A percentile compares a stretch with the other conserved stretches of the same genome.
Conservation (phyloP, 2,329 filamentous ascomycete genomes). For the Microdochium paspali region DNA sequence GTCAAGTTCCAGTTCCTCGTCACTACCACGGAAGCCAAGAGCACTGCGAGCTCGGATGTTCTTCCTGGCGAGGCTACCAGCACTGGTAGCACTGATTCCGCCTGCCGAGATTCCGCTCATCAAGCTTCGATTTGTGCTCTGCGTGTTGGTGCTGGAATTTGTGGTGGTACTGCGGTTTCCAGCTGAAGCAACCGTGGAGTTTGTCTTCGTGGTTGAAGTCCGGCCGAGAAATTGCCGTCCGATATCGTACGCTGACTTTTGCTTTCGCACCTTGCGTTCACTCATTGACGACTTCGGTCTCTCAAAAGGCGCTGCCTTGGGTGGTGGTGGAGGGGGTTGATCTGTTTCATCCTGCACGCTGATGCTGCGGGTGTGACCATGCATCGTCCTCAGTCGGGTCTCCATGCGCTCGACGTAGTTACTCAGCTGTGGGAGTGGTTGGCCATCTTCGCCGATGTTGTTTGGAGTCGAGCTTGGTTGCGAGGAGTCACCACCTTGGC, state of each 20-base stretch:
- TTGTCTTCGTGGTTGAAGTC: slow-evolving; percentile 84
- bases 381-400: slow-evolving; percentile 63
- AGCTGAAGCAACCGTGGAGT: slow-evolving; percentile 67
- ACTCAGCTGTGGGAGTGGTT: slow-evolving; percentile 61
- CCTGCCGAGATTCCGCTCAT: slow-evolving; percentile 93
- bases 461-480: slow-evolving; percentile 33
- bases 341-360: slow-evolving; percentile 34
- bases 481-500: slow-evolving; percentile 44
- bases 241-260: slow-evolving; percentile 74
- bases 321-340: slow-evolving; percentile 29
- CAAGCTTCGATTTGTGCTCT: slow-evolving; percentile 72
- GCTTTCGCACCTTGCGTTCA: slow-evolving; percentile 39
- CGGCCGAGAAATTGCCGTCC: slow-evolving; percentile 60
- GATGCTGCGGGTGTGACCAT: slow-evolving; percentile 45
- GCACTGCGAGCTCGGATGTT: slow-evolving; percentile 57
- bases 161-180: slow-evolving; percentile 60
- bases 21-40: slow-evolving; percentile 47
- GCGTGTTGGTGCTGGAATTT: slow-evolving; percentile 58
- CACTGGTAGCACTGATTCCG: slow-evolving; percentile 88
- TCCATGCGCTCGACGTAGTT: slow-evolving; percentile 94
- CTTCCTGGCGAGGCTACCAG: slow-evolving; percentile 80
- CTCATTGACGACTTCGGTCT: slow-evolving; percentile 52
- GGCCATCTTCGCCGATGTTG: slow-evolving; percentile 33
- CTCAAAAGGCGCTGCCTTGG: slow-evolving; percentile 40
- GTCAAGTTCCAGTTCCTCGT: slow-evolving; percentile 33